Conservation (phyloP, 2,329 filamentous ascomycete genomes). For the Fusarium begoniae region DNA sequence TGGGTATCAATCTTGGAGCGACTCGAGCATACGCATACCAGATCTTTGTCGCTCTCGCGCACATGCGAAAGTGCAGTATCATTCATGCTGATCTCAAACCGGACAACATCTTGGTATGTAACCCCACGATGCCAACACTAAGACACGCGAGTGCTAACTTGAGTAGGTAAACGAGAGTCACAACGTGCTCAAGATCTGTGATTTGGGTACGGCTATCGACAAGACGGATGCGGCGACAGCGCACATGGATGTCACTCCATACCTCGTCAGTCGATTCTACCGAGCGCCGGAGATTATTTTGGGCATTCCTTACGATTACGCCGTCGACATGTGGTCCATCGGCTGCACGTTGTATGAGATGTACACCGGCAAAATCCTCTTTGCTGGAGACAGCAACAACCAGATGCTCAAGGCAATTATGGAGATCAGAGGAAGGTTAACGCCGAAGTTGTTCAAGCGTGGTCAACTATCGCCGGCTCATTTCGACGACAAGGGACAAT, state of each 20-base stretch:
- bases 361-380: constrained; percentile 97
- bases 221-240: constrained; percentile 78
- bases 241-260: constrained; percentile 87
- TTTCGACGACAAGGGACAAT: constrained; percentile 87
- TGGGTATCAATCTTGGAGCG: constrained; percentile 88
- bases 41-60: constrained; percentile 87
- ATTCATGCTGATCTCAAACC: constrained; percentile 97
- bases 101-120: constrained; percentile 86
- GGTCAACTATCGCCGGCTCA: constrained; percentile 80
- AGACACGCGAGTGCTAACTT: constrained; percentile 16
- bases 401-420: constrained; percentile 97
- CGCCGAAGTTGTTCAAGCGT: constrained; percentile 85
- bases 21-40: constrained; percentile 92
- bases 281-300: constrained; percentile 96
- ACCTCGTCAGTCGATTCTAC: constrained; percentile 97
- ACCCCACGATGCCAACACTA: neutral
- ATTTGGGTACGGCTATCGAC: constrained; percentile 95
- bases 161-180: constrained; percentile 78
- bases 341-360: constrained; percentile 97
- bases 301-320: constrained; percentile 94
- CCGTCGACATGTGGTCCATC: constrained; percentile 97
- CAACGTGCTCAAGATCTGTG: constrained; percentile 91
- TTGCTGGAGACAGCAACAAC: constrained; percentile 95
- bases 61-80: constrained; percentile 91
- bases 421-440: constrained; percentile 93